A percentile compares a stretch with the other conserved stretches of the same genome.
These are phyloP conservation scores for Calocybe cyanea DNA, from an alignment of 768 basidiomycete species.

Conservation along the genomic window DNA sequence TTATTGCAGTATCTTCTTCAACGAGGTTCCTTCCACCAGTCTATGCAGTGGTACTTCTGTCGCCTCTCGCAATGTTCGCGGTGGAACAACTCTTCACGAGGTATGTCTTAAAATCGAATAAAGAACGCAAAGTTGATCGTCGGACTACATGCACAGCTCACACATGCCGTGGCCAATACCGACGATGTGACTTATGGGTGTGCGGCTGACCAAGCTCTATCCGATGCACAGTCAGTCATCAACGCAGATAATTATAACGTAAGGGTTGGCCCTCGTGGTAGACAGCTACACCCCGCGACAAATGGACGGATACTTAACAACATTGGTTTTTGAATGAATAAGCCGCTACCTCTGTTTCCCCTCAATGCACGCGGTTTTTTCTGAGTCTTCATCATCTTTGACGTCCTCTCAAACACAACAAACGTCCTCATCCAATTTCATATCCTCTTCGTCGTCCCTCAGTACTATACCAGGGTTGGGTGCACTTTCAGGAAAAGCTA, in stretches of 20 bases:
- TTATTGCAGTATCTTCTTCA: constrained; percentile 45
- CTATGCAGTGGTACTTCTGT: constrained; percentile 43
- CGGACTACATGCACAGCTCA: constrained; percentile 30
- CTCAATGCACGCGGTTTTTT: too few species aligned
- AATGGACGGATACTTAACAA: neutral
- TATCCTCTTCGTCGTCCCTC: constrained; percentile 8
- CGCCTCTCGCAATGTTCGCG: constrained; percentile 40
- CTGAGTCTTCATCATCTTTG: neutral
- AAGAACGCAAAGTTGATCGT: too few species aligned
- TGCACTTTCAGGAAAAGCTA: constrained; percentile 22
- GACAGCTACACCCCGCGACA: neutral
- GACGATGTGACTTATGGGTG: constrained; percentile 39
- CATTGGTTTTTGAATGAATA: neutral
- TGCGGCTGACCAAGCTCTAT: constrained; percentile 33
- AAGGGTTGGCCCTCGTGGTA: neutral
- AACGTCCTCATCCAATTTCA: constrained; percentile 2
- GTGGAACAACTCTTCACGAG: constrained; percentile 46
- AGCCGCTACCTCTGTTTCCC: too few species aligned
- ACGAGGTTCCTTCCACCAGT: constrained; percentile 31
- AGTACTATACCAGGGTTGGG: constrained; percentile 20
- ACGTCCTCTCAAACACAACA: neutral
- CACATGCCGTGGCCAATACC: constrained; percentile 36
- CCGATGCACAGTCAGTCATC: constrained; percentile 23
- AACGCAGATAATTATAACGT: constrained; percentile 46
- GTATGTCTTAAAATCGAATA: constrained; percentile 13